phyloP scores from a whole-genome alignment of 2,329 filamentous ascomycete genomes.

The Xylariales sp. region DNA sequence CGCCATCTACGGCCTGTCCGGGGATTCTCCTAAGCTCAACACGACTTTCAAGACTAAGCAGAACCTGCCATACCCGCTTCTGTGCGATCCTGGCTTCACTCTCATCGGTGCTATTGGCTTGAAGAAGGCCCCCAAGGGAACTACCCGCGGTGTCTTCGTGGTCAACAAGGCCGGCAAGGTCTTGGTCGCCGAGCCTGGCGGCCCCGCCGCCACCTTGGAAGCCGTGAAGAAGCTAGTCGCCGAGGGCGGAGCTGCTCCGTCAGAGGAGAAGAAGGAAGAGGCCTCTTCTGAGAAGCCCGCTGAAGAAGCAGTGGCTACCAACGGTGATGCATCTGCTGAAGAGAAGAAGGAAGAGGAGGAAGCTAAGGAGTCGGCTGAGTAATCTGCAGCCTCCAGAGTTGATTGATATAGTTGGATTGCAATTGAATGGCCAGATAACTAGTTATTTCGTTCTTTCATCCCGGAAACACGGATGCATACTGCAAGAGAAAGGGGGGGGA shows the following conservation, averaged over 20 bases:
- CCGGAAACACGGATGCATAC: no score
- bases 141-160: constrained; percentile 82
- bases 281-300: constrained; percentile 15
- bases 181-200: constrained; percentile 68
- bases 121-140: constrained; percentile 78
- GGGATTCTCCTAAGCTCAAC: constrained; percentile 86
- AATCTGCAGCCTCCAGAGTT: no score
- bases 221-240: constrained; percentile 68
- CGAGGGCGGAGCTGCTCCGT: constrained; percentile 19
- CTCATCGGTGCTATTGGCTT: constrained; percentile 86
- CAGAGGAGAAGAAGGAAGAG: constrained; percentile 16
- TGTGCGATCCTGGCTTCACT: constrained; percentile 73
- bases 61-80: constrained; percentile 78
- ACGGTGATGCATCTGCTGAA: neutral
- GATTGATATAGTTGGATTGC: no score
- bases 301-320: constrained; percentile 11
- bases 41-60: constrained; percentile 90
- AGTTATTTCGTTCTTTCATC: no score
- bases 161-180: constrained; percentile 80
- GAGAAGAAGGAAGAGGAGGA: no score
- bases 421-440: no score
- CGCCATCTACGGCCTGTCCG: constrained; percentile 84
- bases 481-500: no score
- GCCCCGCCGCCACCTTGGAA: constrained; percentile 72
- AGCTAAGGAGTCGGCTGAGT: no score